A percentile compares a stretch with the other conserved stretches of the same genome.
These are phyloP conservation scores for Jamesozyma rosinii DNA, from an alignment of 805 yeast species.

Conservation along the genomic window DNA sequence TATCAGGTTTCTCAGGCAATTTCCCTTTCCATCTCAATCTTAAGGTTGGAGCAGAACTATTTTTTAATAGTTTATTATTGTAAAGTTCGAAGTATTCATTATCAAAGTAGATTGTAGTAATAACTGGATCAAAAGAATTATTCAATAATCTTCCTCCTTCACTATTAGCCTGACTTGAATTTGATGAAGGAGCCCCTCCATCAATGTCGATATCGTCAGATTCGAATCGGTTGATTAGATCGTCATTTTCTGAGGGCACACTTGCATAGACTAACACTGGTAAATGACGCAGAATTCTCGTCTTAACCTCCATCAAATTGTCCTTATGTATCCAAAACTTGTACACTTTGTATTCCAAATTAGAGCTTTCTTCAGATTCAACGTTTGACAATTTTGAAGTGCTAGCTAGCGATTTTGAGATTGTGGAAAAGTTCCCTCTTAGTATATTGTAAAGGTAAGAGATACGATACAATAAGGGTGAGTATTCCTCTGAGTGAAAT, in stretches of 20 bases:
- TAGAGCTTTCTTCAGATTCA: conserved; percentile 14
- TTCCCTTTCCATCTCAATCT: conserved; percentile 89
- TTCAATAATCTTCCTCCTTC: conserved; percentile 6
- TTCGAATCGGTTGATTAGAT: conserved; percentile 22
- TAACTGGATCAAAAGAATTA: conserved; percentile 61
- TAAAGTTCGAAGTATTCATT: conserved; percentile 74
- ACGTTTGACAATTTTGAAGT: conserved; percentile 31
- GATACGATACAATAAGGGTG: conserved; percentile 77
- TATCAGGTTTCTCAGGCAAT: conserved; percentile 64
- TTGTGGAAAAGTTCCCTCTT: conserved; percentile 45
- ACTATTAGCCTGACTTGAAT: conserved; percentile 40
- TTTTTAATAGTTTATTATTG: conserved; percentile 70
- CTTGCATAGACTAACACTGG: conserved; percentile 75
- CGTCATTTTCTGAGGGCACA: conserved; percentile 30
- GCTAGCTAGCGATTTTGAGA: conserved; percentile 31
- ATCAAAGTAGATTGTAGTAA: conserved; percentile 83
- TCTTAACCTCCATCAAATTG: conserved; percentile 91
- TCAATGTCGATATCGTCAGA: conserved; percentile 20
- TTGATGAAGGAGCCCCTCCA: conserved; percentile 23
- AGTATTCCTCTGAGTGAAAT: conserved; percentile 88
- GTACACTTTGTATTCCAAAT: conserved; percentile 46
- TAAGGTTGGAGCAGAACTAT: conserved; percentile 60
- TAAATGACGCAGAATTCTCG: conserved; percentile 84
- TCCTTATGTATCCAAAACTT: conserved; percentile 98
- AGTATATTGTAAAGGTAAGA: conserved; percentile 74